Conservation (phyloP, 352 stramenopile genomes). For the Thraustochytrium sp. region DNA sequence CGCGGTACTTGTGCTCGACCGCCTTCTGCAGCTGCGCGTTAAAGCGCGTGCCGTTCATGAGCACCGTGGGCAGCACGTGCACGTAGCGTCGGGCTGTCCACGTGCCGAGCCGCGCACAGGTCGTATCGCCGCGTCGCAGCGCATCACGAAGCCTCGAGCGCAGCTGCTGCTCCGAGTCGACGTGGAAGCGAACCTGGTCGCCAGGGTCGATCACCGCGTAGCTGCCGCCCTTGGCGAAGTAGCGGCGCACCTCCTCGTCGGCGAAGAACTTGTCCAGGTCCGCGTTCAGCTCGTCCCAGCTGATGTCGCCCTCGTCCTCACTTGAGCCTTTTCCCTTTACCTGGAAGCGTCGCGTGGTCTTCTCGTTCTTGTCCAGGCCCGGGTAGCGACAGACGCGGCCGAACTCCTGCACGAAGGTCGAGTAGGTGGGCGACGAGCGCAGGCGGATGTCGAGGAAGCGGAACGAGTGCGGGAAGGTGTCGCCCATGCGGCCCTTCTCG, state of each 20-base stretch:
- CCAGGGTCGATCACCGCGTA: neutral
- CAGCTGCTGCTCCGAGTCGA: neutral
- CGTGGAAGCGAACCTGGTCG: neutral
- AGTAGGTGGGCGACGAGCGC: neutral
- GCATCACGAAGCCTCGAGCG: neutral
- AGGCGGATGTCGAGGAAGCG: conserved; percentile 8
- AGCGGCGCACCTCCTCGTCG: neutral
- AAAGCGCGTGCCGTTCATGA: neutral
- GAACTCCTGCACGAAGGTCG: conserved; percentile 8
- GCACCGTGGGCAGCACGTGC: neutral
- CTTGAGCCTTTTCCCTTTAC: neutral
- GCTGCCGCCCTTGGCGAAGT: neutral
- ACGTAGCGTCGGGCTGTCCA: neutral
- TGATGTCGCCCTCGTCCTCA: neutral
- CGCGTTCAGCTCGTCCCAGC: neutral
- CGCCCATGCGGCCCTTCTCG: conserved; percentile 5
- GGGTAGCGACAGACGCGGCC: neutral
- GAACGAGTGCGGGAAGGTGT: conserved; percentile 9
- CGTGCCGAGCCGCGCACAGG: neutral
- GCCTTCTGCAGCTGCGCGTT: neutral
- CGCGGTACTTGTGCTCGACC: neutral
- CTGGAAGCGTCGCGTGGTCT: neutral
- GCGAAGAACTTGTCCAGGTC: neutral
- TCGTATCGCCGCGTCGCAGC: neutral
- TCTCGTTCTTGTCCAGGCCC: neutral